Percentiles rank a stretch among this genome's conserved stretches.
phyloP scores from a whole-genome alignment of 2,329 filamentous ascomycete species.

The Hypoxylon sp. region DNA sequence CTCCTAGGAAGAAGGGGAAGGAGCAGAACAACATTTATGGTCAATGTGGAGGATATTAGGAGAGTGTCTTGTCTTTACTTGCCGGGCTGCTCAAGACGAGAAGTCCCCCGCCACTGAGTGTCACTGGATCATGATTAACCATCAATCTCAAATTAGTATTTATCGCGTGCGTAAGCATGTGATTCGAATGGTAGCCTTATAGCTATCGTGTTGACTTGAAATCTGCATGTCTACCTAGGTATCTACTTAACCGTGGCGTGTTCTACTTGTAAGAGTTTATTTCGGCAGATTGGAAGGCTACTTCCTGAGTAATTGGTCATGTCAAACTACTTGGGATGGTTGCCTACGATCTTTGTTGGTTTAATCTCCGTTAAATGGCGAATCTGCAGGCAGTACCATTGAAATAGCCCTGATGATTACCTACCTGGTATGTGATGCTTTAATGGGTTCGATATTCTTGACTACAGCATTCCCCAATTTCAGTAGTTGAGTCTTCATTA shows the following conservation, averaged over 20 bases:
- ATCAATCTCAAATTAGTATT: not conserved
- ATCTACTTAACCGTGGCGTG: not conserved
- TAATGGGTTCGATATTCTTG: too few species aligned
- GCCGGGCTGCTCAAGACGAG: too few species aligned
- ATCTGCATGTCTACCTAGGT: not conserved
- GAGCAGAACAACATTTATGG: slow-evolving; percentile 13
- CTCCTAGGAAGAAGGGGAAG: not conserved
- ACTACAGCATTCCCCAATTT: too few species aligned
- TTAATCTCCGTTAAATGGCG: too few species aligned
- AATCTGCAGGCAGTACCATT: too few species aligned
- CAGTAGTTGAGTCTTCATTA: not conserved
- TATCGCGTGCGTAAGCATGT: not conserved
- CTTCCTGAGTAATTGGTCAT: too few species aligned
- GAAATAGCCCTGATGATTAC: too few species aligned
- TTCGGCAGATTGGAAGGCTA: too few species aligned
- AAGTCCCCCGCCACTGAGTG: too few species aligned
- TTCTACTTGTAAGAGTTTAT: not conserved
- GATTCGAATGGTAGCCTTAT: not conserved
- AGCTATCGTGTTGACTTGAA: not conserved
- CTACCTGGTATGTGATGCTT: too few species aligned
- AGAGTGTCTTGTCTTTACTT: not conserved
- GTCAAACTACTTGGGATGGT: too few species aligned
- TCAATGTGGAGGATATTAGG: not conserved
- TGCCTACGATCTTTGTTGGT: too few species aligned
- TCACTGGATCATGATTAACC: not conserved